phyloP scores from a whole-genome alignment of 306 rosid species.

The Abrus pulchellus region DNA sequence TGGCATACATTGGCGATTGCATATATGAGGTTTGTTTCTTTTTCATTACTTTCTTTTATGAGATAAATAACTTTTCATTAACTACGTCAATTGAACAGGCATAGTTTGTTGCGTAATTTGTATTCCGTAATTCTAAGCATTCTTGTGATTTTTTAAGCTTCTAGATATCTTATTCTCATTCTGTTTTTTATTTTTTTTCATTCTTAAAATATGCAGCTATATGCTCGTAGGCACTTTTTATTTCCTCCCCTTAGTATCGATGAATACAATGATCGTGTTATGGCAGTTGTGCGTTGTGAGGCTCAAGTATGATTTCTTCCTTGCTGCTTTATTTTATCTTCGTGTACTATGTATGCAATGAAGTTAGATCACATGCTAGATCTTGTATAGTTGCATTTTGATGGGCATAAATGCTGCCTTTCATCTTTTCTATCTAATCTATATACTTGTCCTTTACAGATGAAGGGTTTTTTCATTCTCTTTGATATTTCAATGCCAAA shows the following conservation, averaged over 20 bases:
- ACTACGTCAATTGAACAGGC: slow-evolving; percentile 5
- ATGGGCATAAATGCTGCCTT: not conserved
- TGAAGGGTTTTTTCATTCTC: not conserved
- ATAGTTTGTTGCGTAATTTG: not conserved
- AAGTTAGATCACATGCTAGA: slow-evolving; percentile 24
- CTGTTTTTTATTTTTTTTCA: not conserved
- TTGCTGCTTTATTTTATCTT: slow-evolving; percentile 35
- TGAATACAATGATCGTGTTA: slow-evolving; percentile 86
- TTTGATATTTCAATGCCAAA: too few relatives aligned
- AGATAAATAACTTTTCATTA: slow-evolving; percentile 1
- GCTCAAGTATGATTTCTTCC: slow-evolving; percentile 74
- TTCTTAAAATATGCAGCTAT: slow-evolving; percentile 70
- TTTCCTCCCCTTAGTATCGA: slow-evolving; percentile 88
- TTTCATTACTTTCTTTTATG: not conserved
- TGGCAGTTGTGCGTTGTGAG: slow-evolving; percentile 93
- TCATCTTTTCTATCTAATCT: not conserved
- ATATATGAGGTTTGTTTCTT: slow-evolving; percentile 77
- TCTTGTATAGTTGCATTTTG: not conserved
- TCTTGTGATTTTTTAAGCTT: slow-evolving; percentile 16
- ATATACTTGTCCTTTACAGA: not conserved
- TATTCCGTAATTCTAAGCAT: not conserved
- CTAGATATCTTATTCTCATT: slow-evolving; percentile 30
- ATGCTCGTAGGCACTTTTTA: slow-evolving; percentile 95
- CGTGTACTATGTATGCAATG: slow-evolving; percentile 7
- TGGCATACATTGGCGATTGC: slow-evolving; percentile 89